Base-by-base conservation (phyloP, 768 basidiomycete species). In the Neoboletus subvelutipes region DNA sequence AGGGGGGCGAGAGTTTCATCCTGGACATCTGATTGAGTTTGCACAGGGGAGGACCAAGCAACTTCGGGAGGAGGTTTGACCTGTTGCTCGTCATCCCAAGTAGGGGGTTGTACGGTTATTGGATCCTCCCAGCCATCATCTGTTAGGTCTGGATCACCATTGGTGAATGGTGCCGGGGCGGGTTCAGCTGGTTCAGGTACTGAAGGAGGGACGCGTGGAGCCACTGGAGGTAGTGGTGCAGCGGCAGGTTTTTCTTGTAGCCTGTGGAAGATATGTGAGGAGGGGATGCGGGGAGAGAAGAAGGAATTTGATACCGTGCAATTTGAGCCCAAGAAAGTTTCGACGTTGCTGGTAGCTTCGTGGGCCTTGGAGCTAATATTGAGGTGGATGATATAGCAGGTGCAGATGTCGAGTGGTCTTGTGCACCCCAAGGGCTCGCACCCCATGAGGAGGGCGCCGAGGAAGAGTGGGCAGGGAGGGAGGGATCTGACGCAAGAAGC, bases 321-420 rank as follows among this genome's bases (percentile, higher is more conserved):
- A 93, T 79, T 65, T 93, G 88, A 9, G 91, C 91, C 90, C 90
- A 93, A 36, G 91, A 92, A 57, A 89, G 72, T 75, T 91, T 90
- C 9, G 88, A 84, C 13, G 82, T 87, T 29, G 87, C 83, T 42
- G 89, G 87, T 12, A 82, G 77, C 73, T 85, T 88, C 15, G 62
- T 55, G 64, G 71, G 61, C 73, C 79, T 61, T 58, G 41, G 50
- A 12, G 39, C 56, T 4, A 61, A 49, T 59, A 59, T 67, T 20
- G 49, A n/a, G 36, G 22, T 12, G 71, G 54, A 43, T 45, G 58
- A 33, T 13, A 54, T 61, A 34, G 61, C 43, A 34, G 66, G 67
- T 22, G 68, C 58, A n/a, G 71, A n/a, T 22, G 65, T 56, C n/a
- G 74, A 72, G n/a, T 74, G 75, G 61, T 79, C 78, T 45, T 71